Percentiles rank a stretch among this genome's conserved stretches.
These are phyloP conservation scores for Fistulifera pelliculosa DNA, from an alignment of 108 stramenopile genomes.

Conservation along the genomic window DNA sequence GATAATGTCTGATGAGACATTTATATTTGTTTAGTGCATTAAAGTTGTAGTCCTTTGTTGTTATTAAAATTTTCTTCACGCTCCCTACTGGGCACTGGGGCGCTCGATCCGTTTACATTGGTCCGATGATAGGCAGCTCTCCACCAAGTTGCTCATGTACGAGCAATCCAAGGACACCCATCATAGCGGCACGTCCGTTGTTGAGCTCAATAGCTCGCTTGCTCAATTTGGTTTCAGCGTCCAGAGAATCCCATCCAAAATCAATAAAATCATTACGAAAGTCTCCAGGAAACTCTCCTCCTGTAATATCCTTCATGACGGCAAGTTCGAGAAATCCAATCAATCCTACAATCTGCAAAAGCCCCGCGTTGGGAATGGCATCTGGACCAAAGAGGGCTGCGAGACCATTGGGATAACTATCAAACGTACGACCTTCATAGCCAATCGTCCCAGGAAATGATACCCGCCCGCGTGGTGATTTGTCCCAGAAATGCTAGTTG, in stretches of 20 bases:
- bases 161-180: slow-evolving; percentile 75
- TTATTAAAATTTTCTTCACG: too few relatives aligned
- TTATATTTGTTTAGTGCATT: too few relatives aligned
- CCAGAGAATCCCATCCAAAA: slow-evolving; percentile 68
- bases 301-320: slow-evolving; percentile 23
- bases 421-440: slow-evolving; percentile 34
- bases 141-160: slow-evolving; percentile 73
- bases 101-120: too few relatives aligned
- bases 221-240: slow-evolving; percentile 36
- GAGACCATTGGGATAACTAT: slow-evolving; percentile 41
- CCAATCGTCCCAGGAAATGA: slow-evolving; percentile 67
- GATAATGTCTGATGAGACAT: too few relatives aligned
- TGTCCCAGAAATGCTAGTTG: slow-evolving; percentile 54
- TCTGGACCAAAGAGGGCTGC: slow-evolving; percentile 36
- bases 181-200: slow-evolving; percentile 70
- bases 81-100: too few relatives aligned
- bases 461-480: slow-evolving; percentile 37
- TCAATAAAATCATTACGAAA: slow-evolving; percentile 76
- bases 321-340: slow-evolving; percentile 31
- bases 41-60: too few relatives aligned
- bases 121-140: too few relatives aligned
- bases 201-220: slow-evolving; percentile 52
- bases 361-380: slow-evolving; percentile 29
- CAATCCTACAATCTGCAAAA: slow-evolving; percentile 29
- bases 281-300: slow-evolving; percentile 54